phyloP scores from a whole-genome alignment of 768 basidiomycete genomes.

The Pisolithus sp. region DNA sequence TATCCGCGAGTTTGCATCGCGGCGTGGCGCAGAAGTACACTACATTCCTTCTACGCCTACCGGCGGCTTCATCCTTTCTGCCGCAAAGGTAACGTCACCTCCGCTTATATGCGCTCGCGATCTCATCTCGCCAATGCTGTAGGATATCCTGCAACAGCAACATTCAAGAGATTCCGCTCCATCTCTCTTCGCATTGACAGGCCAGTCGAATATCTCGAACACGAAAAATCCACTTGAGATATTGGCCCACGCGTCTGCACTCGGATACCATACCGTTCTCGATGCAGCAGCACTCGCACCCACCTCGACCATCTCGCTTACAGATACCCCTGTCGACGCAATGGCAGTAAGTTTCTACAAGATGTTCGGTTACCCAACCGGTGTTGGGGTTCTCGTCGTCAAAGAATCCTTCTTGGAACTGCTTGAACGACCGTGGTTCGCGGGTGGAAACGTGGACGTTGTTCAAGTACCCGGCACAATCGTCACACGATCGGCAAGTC shows the following conservation, averaged over 20 bases:
- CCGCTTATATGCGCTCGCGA: conserved; percentile 15
- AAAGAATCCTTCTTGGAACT: conserved; percentile 58
- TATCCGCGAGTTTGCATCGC: conserved; percentile 62
- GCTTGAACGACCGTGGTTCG: conserved; percentile 75
- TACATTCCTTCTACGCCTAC: conserved; percentile 60
- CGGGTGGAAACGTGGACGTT: conserved; percentile 76
- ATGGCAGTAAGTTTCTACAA: conserved; percentile 85
- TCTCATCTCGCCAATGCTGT: conserved; percentile 1
- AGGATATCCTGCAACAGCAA: conserved; percentile 52
- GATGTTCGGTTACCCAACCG: conserved; percentile 86
- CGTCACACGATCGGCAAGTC: conserved; percentile 50
- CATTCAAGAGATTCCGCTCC: conserved; percentile 40
- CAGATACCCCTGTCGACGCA: conserved; percentile 67
- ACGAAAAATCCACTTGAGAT: conserved; percentile 63
- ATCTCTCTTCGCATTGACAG: conserved; percentile 69
- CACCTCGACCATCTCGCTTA: conserved; percentile 60
- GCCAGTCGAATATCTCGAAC: conserved; percentile 79
- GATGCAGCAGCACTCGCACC: conserved; percentile 81
- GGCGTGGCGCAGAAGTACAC: conserved; percentile 47
- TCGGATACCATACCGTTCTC: conserved; percentile 70
- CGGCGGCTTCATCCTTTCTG: conserved; percentile 56
- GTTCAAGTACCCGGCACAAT: conserved; percentile 76
- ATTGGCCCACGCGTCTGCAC: conserved; percentile 53
- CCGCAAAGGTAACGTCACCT: conserved; percentile 48
- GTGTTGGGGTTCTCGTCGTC: conserved; percentile 73